phyloP scores from a whole-genome alignment of 352 stramenopile genomes.

The Aphanomyces euteiches region DNA sequence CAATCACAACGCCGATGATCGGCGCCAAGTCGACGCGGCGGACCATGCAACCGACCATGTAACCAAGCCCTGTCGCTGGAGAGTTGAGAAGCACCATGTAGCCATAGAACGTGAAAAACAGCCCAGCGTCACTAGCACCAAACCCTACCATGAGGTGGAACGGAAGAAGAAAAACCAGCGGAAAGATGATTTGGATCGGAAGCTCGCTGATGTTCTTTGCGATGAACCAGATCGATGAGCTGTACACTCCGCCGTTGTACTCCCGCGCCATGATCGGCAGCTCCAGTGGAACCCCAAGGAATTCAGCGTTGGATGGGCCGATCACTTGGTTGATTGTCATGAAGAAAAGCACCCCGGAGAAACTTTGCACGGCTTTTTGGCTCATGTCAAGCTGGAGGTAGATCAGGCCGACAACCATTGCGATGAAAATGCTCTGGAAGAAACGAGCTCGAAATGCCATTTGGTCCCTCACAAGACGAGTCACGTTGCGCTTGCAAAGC shows the following conservation, averaged over 20 bases:
- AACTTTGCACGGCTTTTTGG: conserved; percentile 46
- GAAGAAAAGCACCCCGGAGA: conserved; percentile 46
- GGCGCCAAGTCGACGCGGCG: conserved; percentile 37
- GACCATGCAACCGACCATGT: conserved; percentile 41
- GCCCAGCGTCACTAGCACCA: conserved; percentile 33
- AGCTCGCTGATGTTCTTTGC: conserved; percentile 57
- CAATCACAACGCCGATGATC: conserved; percentile 39
- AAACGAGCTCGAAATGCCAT: conserved; percentile 35
- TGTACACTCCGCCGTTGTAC: conserved; percentile 41
- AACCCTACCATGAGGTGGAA: conserved; percentile 47
- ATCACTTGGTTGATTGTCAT: conserved; percentile 49
- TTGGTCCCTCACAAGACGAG: conserved; percentile 41
- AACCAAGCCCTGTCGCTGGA: conserved; percentile 37
- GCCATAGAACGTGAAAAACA: conserved; percentile 42
- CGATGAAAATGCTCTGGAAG: conserved; percentile 40
- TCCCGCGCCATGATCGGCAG: conserved; percentile 46
- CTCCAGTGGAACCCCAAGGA: conserved; percentile 43
- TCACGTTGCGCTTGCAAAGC: conserved; percentile 44
- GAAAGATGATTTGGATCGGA: conserved; percentile 42
- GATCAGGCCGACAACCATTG: conserved; percentile 44
- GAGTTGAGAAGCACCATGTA: conserved; percentile 43
- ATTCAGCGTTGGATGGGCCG: conserved; percentile 36
- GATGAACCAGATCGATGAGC: conserved; percentile 44
- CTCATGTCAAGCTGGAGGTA: conserved; percentile 44
- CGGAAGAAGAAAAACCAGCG: conserved; percentile 41